These are phyloP conservation scores for Entophlyctis luteolus DNA, from an alignment of 192 early-diverging fungal species.

Conservation along the genomic window DNA sequence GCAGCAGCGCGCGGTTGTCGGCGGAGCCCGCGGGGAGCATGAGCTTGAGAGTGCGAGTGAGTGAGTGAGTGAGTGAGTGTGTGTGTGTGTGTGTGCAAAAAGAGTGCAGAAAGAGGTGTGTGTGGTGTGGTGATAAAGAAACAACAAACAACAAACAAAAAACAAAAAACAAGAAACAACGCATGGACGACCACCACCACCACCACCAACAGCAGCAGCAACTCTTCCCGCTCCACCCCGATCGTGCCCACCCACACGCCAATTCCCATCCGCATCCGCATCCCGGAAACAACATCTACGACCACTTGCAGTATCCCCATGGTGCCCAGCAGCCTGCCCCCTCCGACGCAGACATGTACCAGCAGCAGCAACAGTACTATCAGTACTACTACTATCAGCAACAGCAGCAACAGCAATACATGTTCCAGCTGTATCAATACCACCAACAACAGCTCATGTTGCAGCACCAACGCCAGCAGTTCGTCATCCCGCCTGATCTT, in stretches of 20 bases:
- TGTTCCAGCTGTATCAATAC: not conserved
- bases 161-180: not conserved
- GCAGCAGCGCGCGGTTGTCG: not conserved
- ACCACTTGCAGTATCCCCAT: too few relatives aligned
- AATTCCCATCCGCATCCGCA: not conserved
- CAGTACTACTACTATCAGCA: not conserved
- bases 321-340: not conserved
- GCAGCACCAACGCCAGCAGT: not conserved
- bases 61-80: not conserved
- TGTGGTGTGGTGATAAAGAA: not conserved
- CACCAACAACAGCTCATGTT: not conserved
- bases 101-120: not conserved
- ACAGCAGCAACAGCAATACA: not conserved
- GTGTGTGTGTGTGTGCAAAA: not conserved
- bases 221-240: not conserved
- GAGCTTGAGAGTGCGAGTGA: not conserved
- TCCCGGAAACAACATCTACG: too few relatives aligned
- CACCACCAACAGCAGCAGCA: conserved; percentile 1
- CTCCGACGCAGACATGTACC: not conserved
- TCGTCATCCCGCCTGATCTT: not conserved
- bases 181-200: not conserved
- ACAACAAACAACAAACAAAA: not conserved
- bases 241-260: not conserved
- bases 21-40: not conserved
- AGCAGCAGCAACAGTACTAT: not conserved